phyloP scores from a whole-genome alignment of 805 yeast species.

The Saccharomyces jurei region DNA sequence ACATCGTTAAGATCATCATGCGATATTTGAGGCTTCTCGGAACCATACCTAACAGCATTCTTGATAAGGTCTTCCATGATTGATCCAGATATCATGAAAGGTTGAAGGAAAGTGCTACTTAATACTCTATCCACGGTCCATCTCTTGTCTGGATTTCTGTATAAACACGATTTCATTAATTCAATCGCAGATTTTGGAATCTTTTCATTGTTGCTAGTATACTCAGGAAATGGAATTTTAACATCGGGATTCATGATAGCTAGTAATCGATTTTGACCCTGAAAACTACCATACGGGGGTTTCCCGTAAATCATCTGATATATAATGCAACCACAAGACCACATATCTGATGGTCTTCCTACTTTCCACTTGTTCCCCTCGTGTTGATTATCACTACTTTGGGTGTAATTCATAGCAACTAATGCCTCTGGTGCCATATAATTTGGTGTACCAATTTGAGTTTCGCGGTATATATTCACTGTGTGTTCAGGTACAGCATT shows the following conservation, averaged over 20 bases:
- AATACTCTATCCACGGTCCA: conserved; percentile 57
- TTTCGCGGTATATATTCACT: conserved; percentile 77
- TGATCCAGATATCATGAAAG: conserved; percentile 60
- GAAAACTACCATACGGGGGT: conserved; percentile 79
- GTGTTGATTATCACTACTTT: conserved; percentile 17
- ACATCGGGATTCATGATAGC: conserved; percentile 85
- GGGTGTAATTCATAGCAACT: conserved; percentile 42
- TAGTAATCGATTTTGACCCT: conserved; percentile 66
- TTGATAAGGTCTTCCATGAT: conserved; percentile 64
- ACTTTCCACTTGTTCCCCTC: conserved; percentile 50
- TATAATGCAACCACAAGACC: conserved; percentile 96
- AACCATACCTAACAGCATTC: conserved; percentile 72
- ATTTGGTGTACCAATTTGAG: conserved; percentile 91
- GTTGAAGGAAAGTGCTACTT: conserved; percentile 58
- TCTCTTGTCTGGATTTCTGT: conserved; percentile 61
- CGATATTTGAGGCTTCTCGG: conserved; percentile 59
- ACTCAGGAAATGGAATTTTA: conserved; percentile 55
- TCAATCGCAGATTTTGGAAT: conserved; percentile 67
- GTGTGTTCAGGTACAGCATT: conserved; percentile 91
- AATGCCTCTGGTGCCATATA: conserved; percentile 98
- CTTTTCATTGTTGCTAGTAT: conserved; percentile 50
- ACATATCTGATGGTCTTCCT: conserved; percentile 90
- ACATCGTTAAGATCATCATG: background rate
- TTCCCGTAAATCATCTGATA: conserved; percentile 92
- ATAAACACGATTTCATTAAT: conserved; percentile 62